Evolutionary conservation across 805 yeast genomes (phyloP).

Genomic region (Metschnikowia continentalis): DNA sequence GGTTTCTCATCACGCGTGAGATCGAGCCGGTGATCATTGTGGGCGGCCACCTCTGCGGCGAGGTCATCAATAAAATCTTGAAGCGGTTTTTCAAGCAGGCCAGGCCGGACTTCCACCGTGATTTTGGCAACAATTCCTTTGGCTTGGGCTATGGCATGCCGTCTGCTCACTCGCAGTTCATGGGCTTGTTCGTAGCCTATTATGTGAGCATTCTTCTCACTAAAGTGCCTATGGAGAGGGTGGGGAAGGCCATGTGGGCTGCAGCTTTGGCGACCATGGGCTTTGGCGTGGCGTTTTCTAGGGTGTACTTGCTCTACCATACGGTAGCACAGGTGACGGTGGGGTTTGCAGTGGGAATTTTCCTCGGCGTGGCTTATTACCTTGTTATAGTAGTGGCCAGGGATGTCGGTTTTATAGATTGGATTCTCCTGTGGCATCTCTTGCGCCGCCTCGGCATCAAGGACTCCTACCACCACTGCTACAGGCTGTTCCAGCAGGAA

Average conservation of each 20-base stretch:
- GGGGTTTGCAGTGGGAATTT: slow-evolving; percentile 62
- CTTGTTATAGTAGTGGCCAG: slow-evolving; percentile 50
- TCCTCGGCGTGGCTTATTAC: slow-evolving; percentile 58
- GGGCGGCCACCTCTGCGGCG: slow-evolving; percentile 80
- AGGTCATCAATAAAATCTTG: slow-evolving; percentile 62
- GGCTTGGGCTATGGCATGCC: slow-evolving; percentile 91
- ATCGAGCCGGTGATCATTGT: slow-evolving; percentile 80
- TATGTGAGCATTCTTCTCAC: slow-evolving; percentile 41
- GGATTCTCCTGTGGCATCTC: slow-evolving; percentile 59
- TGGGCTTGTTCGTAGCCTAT: slow-evolving; percentile 77
- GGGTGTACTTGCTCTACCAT: slow-evolving; percentile 80
- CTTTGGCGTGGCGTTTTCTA: slow-evolving; percentile 54
- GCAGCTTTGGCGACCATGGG: slow-evolving; percentile 24
- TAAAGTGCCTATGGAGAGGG: slow-evolving; percentile 28
- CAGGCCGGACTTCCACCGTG: slow-evolving; percentile 60
- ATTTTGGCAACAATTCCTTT: slow-evolving; percentile 41
- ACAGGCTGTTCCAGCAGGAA: slow-evolving; percentile 46
- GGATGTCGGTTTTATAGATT: slow-evolving; percentile 62
- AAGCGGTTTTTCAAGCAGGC: slow-evolving; percentile 65
- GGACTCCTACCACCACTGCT: slow-evolving; percentile 53
- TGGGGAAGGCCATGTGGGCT: slow-evolving; percentile 18
- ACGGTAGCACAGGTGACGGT: slow-evolving; percentile 65
- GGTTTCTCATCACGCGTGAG: slow-evolving; percentile 81
- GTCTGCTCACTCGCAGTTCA: slow-evolving; percentile 92
- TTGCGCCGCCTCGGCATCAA: slow-evolving; percentile 50